Evolutionary conservation across 495 filamentous ascomycete genomes (phyloP), one percentile per base, ranked within the genome.

Genomic region (Lophiostoma macrostomum): DNA sequence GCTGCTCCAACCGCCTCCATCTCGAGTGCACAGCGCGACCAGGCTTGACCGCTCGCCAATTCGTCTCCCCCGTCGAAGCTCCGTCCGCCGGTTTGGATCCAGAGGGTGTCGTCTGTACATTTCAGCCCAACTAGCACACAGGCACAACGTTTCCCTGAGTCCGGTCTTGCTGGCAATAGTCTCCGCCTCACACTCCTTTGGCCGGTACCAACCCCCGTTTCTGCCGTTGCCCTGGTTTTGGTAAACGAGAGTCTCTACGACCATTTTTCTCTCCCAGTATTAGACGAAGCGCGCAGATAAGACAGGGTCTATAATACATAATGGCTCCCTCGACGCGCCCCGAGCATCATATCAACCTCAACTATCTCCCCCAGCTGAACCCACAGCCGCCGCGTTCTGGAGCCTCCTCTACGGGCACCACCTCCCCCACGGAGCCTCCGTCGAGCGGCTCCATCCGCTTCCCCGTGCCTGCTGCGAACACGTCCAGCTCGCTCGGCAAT

Each of bases 321-420:
- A 96, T 96, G 93, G 85, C 88, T 74, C 89, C 86, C 70, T 81
- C 80, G 42, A 74, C 79, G 40, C 78, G 80, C 61, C 76, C 82
- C 22, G 81, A 85, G 48, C 74, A 80, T 64, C 80, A 83, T 61
- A 84, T 86, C 80, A 88, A 84, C 73, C 81, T 81, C 77, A 86
- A 80, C 70, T 86, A 80, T 67, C 76, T 80, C 50, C 78, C 80
- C 69, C 83, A 79, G 53, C 70, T 77, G 41, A 69, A 73, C 61
- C 69, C 73, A 29, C 71, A 71, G 57, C 85, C 89, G 66, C 74
- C 85, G 48, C 83, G 85, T 58, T 95, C 93, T 34, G 86, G 83
- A n/a, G n/a, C n/a, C 48, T 87, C 93, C 31, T 93, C 91, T 31
- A 94, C 88, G 29, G 82, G 88, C 31, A 87, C 87, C 65, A 88